Evolutionary conservation across 495 filamentous ascomycete genomes (phyloP).

Genomic region (Hypoxylon fuscum): DNA sequence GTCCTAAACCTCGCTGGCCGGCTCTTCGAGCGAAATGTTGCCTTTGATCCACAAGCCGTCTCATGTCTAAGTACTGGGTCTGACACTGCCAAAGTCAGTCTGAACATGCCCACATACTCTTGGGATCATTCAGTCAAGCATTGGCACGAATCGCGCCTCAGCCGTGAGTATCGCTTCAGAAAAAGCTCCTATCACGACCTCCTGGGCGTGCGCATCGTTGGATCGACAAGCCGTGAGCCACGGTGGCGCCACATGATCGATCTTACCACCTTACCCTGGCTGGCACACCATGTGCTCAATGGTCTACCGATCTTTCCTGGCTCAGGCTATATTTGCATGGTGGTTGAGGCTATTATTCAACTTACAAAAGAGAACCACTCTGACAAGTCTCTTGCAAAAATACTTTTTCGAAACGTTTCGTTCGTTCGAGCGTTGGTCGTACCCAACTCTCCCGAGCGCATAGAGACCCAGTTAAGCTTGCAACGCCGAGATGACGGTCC

Average conservation of each 20-base stretch:
- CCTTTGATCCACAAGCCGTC: not conserved
- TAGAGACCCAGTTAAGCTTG: no score
- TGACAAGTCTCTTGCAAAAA: no score
- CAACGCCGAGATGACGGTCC: no score
- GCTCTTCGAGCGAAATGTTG: no score
- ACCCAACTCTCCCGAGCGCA: no score
- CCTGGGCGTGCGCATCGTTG: constrained; percentile 24
- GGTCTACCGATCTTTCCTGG: constrained; percentile 46
- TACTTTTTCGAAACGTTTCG: no score
- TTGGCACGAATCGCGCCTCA: constrained; percentile 42
- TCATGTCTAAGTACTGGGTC: not conserved
- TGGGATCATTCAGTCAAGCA: constrained; percentile 55
- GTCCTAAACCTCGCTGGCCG: constrained; percentile 14
- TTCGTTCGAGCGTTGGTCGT: no score
- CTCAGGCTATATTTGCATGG: no score
- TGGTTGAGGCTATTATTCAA: no score
- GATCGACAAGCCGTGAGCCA: constrained; percentile 10
- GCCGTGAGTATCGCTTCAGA: constrained; percentile 40
- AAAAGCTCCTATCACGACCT: constrained; percentile 32
- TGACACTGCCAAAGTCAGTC: not conserved
- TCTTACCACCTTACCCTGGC: constrained; percentile 47
- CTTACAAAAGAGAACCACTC: no score
- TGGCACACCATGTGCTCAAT: constrained; percentile 48
- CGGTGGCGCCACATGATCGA: constrained; percentile 46
- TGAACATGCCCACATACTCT: constrained; percentile 56